phyloP scores from a whole-genome alignment of 345 rosid genomes.

The Lenwebbia sp. region DNA sequence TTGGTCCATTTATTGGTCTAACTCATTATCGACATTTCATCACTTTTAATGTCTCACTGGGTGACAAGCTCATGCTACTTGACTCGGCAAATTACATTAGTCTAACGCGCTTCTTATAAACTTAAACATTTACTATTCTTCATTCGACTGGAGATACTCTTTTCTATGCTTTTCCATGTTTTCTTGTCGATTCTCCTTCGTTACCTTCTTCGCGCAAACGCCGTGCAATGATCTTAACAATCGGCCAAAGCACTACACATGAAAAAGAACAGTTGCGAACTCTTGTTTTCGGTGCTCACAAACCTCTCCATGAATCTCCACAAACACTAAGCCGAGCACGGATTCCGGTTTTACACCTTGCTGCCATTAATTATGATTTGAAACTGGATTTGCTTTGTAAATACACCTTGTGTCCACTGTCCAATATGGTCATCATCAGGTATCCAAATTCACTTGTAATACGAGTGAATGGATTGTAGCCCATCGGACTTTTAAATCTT shows the following conservation, averaged over 20 bases:
- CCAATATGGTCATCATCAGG: background rate
- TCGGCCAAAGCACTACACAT: background rate
- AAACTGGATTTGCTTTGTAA: background rate
- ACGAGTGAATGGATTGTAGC: background rate
- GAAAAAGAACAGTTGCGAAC: background rate
- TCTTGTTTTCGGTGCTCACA: background rate
- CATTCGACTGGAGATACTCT: background rate
- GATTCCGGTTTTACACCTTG: background rate
- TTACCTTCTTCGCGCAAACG: background rate
- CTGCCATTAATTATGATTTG: background rate
- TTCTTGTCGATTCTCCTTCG: background rate
- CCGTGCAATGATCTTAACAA: background rate
- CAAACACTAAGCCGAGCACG: background rate
- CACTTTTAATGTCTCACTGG: background rate
- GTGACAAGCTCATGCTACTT: background rate
- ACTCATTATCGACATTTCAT: background rate
- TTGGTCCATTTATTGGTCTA: background rate
- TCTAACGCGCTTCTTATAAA: background rate
- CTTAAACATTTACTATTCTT: background rate
- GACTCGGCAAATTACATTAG: background rate
- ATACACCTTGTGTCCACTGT: background rate
- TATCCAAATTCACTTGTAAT: background rate
- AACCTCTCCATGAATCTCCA: background rate
- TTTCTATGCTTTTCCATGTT: background rate
- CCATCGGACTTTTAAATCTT: background rate